phyloP scores from a whole-genome alignment of 805 yeast species.

The Saccharomycodes ludwigii region DNA sequence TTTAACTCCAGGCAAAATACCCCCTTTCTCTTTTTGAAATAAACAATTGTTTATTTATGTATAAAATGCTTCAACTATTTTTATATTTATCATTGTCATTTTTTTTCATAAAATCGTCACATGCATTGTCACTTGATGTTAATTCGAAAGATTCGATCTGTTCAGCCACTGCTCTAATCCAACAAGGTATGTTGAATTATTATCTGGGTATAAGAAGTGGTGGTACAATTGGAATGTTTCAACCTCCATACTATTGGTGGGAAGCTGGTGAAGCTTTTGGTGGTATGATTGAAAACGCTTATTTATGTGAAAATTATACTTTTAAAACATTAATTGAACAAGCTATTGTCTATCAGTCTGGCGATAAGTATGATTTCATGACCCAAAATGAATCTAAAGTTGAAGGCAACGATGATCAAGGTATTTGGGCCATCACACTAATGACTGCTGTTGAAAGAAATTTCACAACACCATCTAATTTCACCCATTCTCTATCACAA shows the following conservation, averaged over 20 bases:
- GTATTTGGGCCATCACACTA: slow-evolving; percentile 54
- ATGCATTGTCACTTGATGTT: slow-evolving; percentile 31
- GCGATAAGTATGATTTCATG: slow-evolving; percentile 38
- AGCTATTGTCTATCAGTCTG: slow-evolving; percentile 39
- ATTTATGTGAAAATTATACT: slow-evolving; percentile 55
- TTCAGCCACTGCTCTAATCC: slow-evolving; percentile 42
- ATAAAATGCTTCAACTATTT: too few relatives aligned
- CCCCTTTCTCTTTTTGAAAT: too few relatives aligned
- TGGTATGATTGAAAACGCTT: slow-evolving; percentile 66
- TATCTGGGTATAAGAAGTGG: slow-evolving; percentile 61
- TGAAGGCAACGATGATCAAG: slow-evolving; percentile 67
- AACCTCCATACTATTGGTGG: slow-evolving; percentile 96
- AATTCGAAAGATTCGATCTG: slow-evolving; percentile 36
- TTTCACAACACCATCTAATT: slow-evolving; percentile 36
- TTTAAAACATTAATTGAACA: slow-evolving; percentile 44
- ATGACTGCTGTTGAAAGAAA: slow-evolving; percentile 52
- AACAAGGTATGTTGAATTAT: slow-evolving; percentile 62
- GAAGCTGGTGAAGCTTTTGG: slow-evolving; percentile 97
- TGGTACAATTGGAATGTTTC: slow-evolving; percentile 77
- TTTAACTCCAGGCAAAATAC: too few relatives aligned
- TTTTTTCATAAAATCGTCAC: too few relatives aligned
- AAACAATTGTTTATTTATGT: too few relatives aligned
- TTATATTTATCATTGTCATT: too few relatives aligned
- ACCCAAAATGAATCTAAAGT: slow-evolving; percentile 54
- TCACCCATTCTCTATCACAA: too few relatives aligned